phyloP scores from a whole-genome alignment of 208 protist species.

The Plasmodiophora brassicae region DNA sequence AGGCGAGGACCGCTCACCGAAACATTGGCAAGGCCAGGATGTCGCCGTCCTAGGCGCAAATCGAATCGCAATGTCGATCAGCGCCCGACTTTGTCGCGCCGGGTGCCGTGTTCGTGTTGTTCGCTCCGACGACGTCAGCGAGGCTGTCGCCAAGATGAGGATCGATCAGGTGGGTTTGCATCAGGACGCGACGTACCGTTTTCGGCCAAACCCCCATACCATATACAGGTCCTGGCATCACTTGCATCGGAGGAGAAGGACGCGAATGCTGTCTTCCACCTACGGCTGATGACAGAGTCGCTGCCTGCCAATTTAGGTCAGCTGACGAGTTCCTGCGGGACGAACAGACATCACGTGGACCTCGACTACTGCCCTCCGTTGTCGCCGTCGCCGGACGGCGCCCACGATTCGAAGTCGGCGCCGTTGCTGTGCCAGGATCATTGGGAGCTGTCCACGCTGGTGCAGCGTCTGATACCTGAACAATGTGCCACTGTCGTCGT shows the following conservation, averaged over 20 bases:
- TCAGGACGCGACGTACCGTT: too few relatives aligned
- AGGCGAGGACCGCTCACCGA: background rate
- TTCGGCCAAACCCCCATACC: too few relatives aligned
- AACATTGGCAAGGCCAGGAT: background rate
- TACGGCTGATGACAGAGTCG: too few relatives aligned
- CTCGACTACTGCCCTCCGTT: background rate
- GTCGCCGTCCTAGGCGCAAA: background rate
- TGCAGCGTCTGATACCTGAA: background rate
- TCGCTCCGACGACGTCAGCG: background rate
- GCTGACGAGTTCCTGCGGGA: too few relatives aligned
- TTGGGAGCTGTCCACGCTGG: background rate
- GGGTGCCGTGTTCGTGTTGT: background rate
- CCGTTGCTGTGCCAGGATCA: background rate
- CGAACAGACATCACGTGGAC: background rate
- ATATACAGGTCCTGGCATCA: too few relatives aligned
- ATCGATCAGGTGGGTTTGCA: background rate
- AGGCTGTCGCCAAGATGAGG: background rate
- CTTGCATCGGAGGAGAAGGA: too few relatives aligned
- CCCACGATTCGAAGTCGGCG: background rate
- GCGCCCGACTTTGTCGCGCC: background rate
- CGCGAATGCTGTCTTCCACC: too few relatives aligned
- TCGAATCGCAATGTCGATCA: background rate
- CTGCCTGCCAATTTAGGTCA: too few relatives aligned
- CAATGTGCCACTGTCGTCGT: background rate
- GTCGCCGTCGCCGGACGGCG: background rate